These are phyloP conservation scores for Paraphoma sp. DNA, from an alignment of 2,329 filamentous ascomycete species.

Conservation along the genomic window DNA sequence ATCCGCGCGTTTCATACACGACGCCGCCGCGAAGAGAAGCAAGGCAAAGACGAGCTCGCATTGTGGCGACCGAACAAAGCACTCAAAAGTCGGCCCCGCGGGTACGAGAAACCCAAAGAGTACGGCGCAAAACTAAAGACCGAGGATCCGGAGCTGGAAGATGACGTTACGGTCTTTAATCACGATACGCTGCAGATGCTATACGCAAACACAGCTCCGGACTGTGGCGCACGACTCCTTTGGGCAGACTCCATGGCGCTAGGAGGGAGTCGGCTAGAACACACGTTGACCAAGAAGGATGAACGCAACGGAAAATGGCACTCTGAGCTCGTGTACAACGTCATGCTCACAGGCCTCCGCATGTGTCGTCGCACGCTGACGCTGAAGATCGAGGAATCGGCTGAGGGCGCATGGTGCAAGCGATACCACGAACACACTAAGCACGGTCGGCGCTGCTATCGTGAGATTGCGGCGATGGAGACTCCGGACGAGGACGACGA, in stretches of 20 bases:
- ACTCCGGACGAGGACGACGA: neutral
- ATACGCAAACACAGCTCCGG: constrained; percentile 24
- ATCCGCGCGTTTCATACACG: constrained; percentile 38
- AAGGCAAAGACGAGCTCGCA: neutral
- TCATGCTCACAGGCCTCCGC: constrained; percentile 35
- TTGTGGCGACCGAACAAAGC: constrained; percentile 26
- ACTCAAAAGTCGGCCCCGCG: neutral
- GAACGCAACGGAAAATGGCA: constrained; percentile 11
- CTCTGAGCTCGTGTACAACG: constrained; percentile 25
- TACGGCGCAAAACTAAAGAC: constrained; percentile 10
- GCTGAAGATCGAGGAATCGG: constrained; percentile 39
- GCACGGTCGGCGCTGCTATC: constrained; percentile 31
- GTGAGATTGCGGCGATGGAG: constrained; percentile 11
- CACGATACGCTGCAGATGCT: constrained; percentile 20
- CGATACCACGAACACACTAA: constrained; percentile 40
- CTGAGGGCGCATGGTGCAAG: constrained; percentile 36
- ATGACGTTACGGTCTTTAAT: constrained; percentile 20
- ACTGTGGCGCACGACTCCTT: constrained; percentile 34
- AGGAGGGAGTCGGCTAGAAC: constrained; percentile 21
- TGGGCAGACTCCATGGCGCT: constrained; percentile 44
- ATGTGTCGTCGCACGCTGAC: constrained; percentile 31
- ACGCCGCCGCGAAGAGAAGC: constrained; percentile 6
- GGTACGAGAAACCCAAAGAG: constrained; percentile 6
- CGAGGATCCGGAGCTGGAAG: constrained; percentile 14
- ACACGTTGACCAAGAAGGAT: neutral